These are phyloP conservation scores for Talaromyces sp. DNA, from an alignment of 2,329 filamentous ascomycete species.

Conservation along the genomic window DNA sequence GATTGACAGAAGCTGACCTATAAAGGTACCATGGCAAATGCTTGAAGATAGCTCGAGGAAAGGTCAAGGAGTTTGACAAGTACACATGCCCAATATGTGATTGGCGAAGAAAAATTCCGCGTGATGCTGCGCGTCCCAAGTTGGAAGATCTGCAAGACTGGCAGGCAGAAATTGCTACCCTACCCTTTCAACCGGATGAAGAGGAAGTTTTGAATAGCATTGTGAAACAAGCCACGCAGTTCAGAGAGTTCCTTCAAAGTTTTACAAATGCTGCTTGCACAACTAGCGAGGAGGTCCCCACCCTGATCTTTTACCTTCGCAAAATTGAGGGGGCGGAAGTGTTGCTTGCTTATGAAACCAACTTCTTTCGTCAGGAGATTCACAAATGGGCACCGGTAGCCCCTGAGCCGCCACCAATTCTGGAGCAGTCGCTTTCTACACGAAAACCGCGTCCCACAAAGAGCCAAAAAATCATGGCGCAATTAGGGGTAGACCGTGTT, in stretches of 20 bases:
- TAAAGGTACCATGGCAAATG: slow-evolving; percentile 94
- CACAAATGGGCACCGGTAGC: slow-evolving; percentile 94
- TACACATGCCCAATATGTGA: slow-evolving; percentile 98
- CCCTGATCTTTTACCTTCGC: slow-evolving; percentile 88
- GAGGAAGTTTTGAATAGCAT: slow-evolving; percentile 83
- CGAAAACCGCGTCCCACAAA: slow-evolving; percentile 95
- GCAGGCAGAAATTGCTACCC: slow-evolving; percentile 72
- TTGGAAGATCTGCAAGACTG: slow-evolving; percentile 82
- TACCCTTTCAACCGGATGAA: slow-evolving; percentile 96
- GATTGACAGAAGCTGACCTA: background rate
- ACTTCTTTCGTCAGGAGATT: slow-evolving; percentile 91
- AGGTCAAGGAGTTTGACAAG: slow-evolving; percentile 97
- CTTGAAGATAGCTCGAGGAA: slow-evolving; percentile 93
- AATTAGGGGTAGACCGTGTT: slow-evolving; percentile 82
- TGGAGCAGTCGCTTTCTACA: slow-evolving; percentile 85
- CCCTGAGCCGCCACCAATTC: slow-evolving; percentile 75
- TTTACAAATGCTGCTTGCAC: slow-evolving; percentile 79
- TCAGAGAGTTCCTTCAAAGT: slow-evolving; percentile 74
- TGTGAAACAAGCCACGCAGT: slow-evolving; percentile 76
- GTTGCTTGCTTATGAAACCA: slow-evolving; percentile 86
- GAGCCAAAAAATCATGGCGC: slow-evolving; percentile 87
- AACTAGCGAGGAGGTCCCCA: slow-evolving; percentile 80
- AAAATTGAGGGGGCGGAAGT: slow-evolving; percentile 98
- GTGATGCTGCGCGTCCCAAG: slow-evolving; percentile 91
- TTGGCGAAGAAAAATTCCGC: slow-evolving; percentile 93